phyloP scores from a whole-genome alignment of 345 rosid genomes.

The Clarkia xantiana region DNA sequence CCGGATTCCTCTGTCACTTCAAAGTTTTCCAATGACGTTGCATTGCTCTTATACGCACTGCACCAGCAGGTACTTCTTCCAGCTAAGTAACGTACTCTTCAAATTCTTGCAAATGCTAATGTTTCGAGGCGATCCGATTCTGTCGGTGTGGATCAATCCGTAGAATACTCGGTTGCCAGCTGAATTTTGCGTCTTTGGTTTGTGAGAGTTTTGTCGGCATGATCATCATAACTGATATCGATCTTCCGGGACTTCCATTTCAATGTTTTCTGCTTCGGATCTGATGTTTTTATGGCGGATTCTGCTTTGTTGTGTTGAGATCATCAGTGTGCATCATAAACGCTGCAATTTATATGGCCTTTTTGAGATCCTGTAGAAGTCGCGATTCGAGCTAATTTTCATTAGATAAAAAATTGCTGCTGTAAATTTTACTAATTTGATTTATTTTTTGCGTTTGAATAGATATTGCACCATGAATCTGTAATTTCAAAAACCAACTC shows the following conservation, averaged over 20 bases:
- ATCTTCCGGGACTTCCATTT: neutral
- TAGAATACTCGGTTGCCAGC: neutral
- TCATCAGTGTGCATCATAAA: neutral
- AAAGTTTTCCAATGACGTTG: conserved; percentile 64
- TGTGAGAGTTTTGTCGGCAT: neutral
- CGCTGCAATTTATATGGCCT: neutral
- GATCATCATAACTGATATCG: neutral
- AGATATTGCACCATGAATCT: too few species aligned
- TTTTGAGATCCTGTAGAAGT: neutral
- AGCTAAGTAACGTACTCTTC: neutral
- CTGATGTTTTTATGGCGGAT: neutral
- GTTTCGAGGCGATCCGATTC: neutral
- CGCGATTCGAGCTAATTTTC: neutral
- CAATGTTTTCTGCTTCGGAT: neutral
- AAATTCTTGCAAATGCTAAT: neutral
- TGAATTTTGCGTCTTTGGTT: conserved; percentile 1
- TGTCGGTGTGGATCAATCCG: neutral
- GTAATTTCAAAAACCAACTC: too few species aligned
- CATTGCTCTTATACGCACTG: conserved; percentile 76
- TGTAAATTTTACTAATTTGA: neutral
- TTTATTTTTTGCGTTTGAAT: neutral
- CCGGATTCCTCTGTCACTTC: conserved; percentile 39
- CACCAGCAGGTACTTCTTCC: conserved; percentile 58
- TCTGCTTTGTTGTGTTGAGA: neutral
- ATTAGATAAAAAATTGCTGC: neutral